Evolutionary conservation across 345 rosid genomes (phyloP).

Genomic region (Eucalyptus urophylla): DNA sequence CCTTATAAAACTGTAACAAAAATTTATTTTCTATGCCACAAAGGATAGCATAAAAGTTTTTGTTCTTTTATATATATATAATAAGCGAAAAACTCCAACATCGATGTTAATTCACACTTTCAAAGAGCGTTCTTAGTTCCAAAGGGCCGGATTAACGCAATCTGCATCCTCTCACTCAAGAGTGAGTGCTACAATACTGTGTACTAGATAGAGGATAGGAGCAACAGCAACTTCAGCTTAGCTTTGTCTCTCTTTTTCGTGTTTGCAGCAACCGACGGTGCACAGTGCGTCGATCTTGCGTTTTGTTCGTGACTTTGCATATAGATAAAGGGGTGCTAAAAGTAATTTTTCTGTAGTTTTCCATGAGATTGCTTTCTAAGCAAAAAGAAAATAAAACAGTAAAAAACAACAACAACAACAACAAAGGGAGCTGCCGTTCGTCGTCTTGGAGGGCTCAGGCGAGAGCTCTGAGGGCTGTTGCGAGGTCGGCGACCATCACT

Average conservation of each 20-base stretch:
- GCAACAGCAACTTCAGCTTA: neutral
- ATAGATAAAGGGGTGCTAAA: neutral
- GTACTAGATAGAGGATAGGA: neutral
- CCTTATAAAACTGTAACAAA: neutral
- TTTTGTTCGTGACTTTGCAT: neutral
- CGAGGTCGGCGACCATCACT: neutral
- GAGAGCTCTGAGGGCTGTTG: neutral
- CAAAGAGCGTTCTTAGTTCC: neutral
- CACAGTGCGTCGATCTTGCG: neutral
- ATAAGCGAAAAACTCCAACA: neutral
- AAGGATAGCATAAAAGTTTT: accelerated
- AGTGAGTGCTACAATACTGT: neutral
- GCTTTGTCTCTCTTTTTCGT: neutral
- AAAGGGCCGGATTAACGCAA: neutral
- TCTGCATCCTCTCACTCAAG: neutral
- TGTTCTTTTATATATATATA: neutral
- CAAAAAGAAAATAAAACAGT: neutral
- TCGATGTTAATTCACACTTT: accelerated
- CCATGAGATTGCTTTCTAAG: neutral
- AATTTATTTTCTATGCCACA: too few relatives aligned
- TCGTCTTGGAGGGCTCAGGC: neutral
- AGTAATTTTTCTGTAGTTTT: neutral
- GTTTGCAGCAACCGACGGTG: neutral
- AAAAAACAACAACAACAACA: too few relatives aligned
- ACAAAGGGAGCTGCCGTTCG: neutral